Evolutionary conservation across 164 flowering plant species (phyloP).

Genomic region (Paratinospora sagittata): DNA sequence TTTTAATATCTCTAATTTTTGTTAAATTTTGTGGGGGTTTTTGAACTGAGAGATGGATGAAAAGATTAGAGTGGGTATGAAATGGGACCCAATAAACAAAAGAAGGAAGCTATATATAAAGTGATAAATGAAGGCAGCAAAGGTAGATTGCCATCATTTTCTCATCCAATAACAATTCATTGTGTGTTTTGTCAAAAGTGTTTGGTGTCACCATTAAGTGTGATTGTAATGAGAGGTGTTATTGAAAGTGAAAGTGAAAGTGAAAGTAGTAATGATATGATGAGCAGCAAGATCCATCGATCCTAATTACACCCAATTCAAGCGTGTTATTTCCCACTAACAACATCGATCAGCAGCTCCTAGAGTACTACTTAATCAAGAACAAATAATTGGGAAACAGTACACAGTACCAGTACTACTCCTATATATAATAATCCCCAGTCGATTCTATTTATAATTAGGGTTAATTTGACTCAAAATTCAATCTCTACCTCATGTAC

Average conservation of each 20-base stretch:
- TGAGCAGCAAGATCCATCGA: too few species aligned
- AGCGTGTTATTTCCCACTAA: too few species aligned
- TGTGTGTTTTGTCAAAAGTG: not conserved
- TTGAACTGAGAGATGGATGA: not conserved
- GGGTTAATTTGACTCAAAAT: too few species aligned
- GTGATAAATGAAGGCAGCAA: not conserved
- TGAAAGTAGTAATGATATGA: too few species aligned
- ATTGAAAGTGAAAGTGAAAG: not conserved
- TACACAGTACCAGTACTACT: not conserved
- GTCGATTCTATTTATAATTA: too few species aligned
- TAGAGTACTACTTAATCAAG: not conserved
- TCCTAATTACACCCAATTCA: too few species aligned
- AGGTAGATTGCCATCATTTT: constrained; percentile 2
- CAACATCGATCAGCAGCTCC: not conserved
- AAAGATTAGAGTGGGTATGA: not conserved
- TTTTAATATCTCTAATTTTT: too few species aligned
- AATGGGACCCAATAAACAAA: too few species aligned
- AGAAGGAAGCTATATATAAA: too few species aligned
- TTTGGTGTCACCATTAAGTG: not conserved
- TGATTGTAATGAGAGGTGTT: not conserved
- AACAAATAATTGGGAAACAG: not conserved
- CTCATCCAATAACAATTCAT: not conserved
- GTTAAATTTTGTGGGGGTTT: too few species aligned
- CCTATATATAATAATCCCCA: too few species aligned
- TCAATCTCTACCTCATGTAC: too few species aligned